Evolutionary conservation across 768 basidiomycete genomes (phyloP), one percentile per base, ranked within the genome.

Genomic region (Fibroporia radiculosa): DNA sequence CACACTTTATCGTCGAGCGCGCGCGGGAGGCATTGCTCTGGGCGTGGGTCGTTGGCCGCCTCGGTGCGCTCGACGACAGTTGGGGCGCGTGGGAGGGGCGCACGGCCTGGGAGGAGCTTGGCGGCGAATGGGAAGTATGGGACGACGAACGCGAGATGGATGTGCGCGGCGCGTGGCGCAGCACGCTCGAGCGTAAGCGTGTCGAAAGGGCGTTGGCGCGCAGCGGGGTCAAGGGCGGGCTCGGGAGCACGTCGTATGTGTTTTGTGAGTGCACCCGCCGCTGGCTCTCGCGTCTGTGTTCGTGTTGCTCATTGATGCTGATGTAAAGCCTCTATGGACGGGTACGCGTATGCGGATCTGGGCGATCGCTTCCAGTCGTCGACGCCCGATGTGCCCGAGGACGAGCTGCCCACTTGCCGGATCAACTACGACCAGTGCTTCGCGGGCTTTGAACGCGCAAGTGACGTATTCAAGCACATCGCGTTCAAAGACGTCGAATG

Each of bases 21-120:
- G 61, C 60, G 28, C 57, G 65, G 13, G 65, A 66, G 48, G 64
- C 65, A 16, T 47, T 69, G 29, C 49, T 67, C 20, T 67, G 61
- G 63, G 47, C 62, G 12, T 67, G 64, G 66, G 55, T 59, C 8
- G 64, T 72, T 24, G 65, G 48, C 14, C 56, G 49, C 43, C 53
- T 56, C 49, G 65, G 61, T 11, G 57, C 47, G 2, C 23, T 49
- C 18, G 57, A 57, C 42, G 51, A 58, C 37, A 28, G 25, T 26
- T 60, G 59, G 59, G 44, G 43, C 20, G 47, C 4, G 3, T 42
- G 28, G n/a, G 50, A 43, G 36, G 48, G 46, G n/a, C 33, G 25
- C n/a, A 29, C 23, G 7, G 64, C 63, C 45, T 67, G 66, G 66
- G 12, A 11, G 4, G 61, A 64, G 47, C 38, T 66, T 1, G 62